Evolutionary conservation across 345 rosid species (phyloP), one percentile per base, ranked within the genome.

Genomic region (Leavenworthia alabamica): DNA sequence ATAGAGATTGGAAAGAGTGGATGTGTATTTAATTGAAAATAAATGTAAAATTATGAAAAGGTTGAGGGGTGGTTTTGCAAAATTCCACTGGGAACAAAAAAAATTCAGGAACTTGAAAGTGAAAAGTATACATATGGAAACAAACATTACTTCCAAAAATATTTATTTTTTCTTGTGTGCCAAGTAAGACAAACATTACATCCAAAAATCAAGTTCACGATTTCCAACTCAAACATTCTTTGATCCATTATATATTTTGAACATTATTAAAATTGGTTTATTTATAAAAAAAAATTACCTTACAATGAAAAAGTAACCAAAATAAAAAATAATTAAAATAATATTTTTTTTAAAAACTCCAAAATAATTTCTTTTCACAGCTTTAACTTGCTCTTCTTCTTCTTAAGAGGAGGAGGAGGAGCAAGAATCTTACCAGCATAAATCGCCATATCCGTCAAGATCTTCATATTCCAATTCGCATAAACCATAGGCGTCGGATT

Each of bases 391-490:
- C 1, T n/a, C n/a, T n/a, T 46, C 32, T 29, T 55, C 16, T 50
- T 27, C 33, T 16, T 9, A 29, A 62, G 59, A 55, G 70, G 75
- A 47, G 75, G 75, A 63, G 60, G 70, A n/a, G 70, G 75, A 64
- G 75, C 33, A 3, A 71, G 61, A 42, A 71, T 71, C 35, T 46
- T 47, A 4, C 66, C 8, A 50, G 75, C 75, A 27, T 71, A 71
- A 40, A 71, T 71, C 4, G 75, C 75, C 0, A 71, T 71, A 58
- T 64, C 70, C 35, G 70, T 71, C 60, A 71, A 71, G 8, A 71
- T 71, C 66, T 42, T 71, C 70, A 64, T 57, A 0, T 71, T 71
- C 75, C 75, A 71, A 12, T 71, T 71, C 8, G 71, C 75, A 51
- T 64, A 64, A 4, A 71, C 75, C 75, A 71, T 71, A 0, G 66